A percentile compares a stretch with the other conserved stretches of the same genome.
Evolutionary conservation across 2,329 filamentous ascomycete genomes (phyloP).

Genomic region (Madurella mycetomatis): DNA sequence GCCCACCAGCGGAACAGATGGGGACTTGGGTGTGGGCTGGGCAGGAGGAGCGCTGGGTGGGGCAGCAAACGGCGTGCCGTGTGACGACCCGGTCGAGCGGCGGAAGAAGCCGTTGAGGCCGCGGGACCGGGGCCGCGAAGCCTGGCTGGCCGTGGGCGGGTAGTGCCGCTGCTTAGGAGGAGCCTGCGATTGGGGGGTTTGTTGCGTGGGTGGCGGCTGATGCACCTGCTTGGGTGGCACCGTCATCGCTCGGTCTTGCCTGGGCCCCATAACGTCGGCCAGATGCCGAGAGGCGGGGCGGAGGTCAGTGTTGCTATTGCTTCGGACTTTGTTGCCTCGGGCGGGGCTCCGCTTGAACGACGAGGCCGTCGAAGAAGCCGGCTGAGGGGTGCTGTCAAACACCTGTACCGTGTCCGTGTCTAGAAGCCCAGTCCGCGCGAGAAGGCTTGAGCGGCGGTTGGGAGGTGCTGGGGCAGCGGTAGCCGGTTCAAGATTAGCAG

Average conservation of each 20-base stretch:
- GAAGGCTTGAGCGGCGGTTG: slow-evolving; percentile 50
- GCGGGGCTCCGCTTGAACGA: slow-evolving; percentile 28
- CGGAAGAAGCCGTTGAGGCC: slow-evolving; percentile 50
- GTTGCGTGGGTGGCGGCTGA: not conserved
- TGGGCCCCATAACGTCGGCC: slow-evolving; percentile 12
- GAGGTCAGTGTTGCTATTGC: slow-evolving; percentile 25
- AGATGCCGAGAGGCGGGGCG: slow-evolving; percentile 10
- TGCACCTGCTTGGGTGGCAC: slow-evolving; percentile 19
- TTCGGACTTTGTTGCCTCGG: slow-evolving; percentile 21
- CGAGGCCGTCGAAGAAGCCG: slow-evolving; percentile 19
- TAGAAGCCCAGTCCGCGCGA: slow-evolving; percentile 40
- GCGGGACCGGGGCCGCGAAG: slow-evolving; percentile 39
- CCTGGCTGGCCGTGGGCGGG: slow-evolving; percentile 44
- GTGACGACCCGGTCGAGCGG: slow-evolving; percentile 42
- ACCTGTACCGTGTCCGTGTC: slow-evolving; percentile 20
- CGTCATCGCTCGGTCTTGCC: slow-evolving; percentile 23
- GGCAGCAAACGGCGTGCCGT: slow-evolving; percentile 17
- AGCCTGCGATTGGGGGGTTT: slow-evolving; percentile 14
- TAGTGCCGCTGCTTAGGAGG: slow-evolving; percentile 41
- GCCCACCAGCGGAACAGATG: slow-evolving; percentile 29
- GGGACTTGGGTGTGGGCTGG: slow-evolving; percentile 21
- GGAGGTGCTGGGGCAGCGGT: slow-evolving; percentile 44
- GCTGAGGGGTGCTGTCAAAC: slow-evolving; percentile 19
- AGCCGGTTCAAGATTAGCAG: slow-evolving; percentile 24
- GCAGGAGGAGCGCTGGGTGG: slow-evolving; percentile 26